Percentiles rank a stretch among this genome's conserved stretches.
phyloP scores from a whole-genome alignment of 2,329 filamentous ascomycete genomes.

The Penicillium sp. region DNA sequence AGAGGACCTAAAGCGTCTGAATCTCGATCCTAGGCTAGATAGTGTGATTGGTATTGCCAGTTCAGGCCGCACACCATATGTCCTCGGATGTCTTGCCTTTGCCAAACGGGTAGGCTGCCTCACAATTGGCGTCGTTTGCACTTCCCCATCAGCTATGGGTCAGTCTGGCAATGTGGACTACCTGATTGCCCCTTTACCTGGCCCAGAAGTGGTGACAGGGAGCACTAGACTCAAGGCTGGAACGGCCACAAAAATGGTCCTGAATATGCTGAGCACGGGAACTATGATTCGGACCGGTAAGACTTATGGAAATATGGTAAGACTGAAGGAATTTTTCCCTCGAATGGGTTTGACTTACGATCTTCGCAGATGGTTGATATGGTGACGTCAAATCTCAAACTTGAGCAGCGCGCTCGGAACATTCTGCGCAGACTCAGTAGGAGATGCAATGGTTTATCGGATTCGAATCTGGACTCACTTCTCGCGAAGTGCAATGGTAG shows the following conservation, averaged over 20 bases:
- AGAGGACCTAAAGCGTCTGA: constrained; percentile 30
- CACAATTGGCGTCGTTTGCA: constrained; percentile 43
- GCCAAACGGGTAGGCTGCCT: constrained; percentile 37
- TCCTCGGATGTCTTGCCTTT: constrained; percentile 39
- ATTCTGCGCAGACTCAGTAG: constrained; percentile 31
- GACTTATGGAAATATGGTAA: constrained; percentile 45
- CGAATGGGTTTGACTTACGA: not conserved
- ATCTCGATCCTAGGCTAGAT: constrained; percentile 34
- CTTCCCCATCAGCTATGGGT: constrained; percentile 35
- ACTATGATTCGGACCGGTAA: constrained; percentile 45
- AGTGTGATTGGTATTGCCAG: constrained; percentile 46
- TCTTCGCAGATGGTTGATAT: constrained; percentile 36
- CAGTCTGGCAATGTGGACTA: constrained; percentile 28
- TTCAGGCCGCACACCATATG: constrained; percentile 47
- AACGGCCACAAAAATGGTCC: constrained; percentile 47
- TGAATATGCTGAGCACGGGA: constrained; percentile 49
- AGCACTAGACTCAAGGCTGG: constrained; percentile 50
- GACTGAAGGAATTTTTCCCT: not conserved
- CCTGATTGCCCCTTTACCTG: constrained; percentile 43
- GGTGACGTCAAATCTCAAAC: constrained; percentile 41
- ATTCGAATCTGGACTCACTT: constrained; percentile 29
- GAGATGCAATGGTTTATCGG: constrained; percentile 16
- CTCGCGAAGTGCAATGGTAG: constrained; percentile 30
- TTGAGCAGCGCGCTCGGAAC: constrained; percentile 36
- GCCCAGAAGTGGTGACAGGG: constrained; percentile 47